phyloP scores from a whole-genome alignment of 345 rosid species.

The Salix viminalis region DNA sequence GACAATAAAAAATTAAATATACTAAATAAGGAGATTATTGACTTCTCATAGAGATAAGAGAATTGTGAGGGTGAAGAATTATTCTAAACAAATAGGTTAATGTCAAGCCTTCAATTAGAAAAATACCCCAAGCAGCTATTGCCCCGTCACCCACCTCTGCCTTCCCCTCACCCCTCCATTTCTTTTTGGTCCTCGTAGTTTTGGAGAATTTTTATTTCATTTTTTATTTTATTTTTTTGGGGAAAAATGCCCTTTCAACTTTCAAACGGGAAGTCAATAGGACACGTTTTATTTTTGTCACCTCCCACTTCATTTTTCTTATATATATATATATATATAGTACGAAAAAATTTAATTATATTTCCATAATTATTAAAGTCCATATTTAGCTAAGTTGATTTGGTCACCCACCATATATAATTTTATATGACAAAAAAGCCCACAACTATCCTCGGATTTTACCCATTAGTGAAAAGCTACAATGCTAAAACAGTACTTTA shows the following conservation, averaged over 20 bases:
- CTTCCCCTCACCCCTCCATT: background rate
- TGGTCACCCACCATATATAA: background rate
- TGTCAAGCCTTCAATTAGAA: too few relatives aligned
- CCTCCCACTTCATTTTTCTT: background rate
- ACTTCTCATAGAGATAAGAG: too few relatives aligned
- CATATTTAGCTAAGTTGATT: conserved; percentile 5
- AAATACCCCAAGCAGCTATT: background rate
- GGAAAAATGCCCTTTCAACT: conserved; percentile 8
- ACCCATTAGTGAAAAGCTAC: background rate
- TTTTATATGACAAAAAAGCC: background rate
- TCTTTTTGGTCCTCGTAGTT: background rate
- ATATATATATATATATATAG: background rate
- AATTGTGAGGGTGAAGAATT: too few relatives aligned
- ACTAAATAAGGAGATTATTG: background rate
- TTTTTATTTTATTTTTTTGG: background rate
- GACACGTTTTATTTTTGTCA: conserved; percentile 17
- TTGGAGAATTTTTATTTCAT: background rate
- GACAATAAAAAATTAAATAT: background rate
- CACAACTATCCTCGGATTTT: conserved; percentile 6
- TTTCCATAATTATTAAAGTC: background rate
- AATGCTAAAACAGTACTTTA: conserved; percentile 8
- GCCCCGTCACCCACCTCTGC: conserved; percentile 20
- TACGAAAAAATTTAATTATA: background rate
- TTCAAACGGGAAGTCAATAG: conserved; percentile 12
- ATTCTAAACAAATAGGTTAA: too few relatives aligned